Conservation (phyloP, 139 green algal genomes). For the Coelastrella sp. region DNA sequence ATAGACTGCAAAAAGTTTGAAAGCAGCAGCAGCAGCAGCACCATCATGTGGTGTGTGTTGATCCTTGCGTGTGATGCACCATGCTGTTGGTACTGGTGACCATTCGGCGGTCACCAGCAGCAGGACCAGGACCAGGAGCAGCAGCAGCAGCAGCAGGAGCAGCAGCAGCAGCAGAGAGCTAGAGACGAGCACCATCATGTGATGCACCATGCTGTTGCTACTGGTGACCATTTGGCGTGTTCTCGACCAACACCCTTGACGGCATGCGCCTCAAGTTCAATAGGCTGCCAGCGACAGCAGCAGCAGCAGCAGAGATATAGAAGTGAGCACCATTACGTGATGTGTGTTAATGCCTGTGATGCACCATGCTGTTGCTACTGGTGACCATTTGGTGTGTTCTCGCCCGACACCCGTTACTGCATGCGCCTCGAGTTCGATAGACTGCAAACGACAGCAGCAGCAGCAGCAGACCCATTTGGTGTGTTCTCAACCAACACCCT, state of each 20-base stretch:
- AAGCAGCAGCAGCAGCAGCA: background rate
- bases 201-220: too few relatives aligned
- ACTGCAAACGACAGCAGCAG: constrained; percentile 56
- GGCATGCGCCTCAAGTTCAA: too few relatives aligned
- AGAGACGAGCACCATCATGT: background rate
- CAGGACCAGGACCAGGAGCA: background rate
- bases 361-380: constrained; percentile 97
- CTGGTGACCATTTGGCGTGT: too few relatives aligned
- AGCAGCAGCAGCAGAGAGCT: background rate
- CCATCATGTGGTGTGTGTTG: background rate
- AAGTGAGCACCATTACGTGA: too few relatives aligned
- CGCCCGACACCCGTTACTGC: constrained; percentile 89
- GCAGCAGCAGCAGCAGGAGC: background rate
- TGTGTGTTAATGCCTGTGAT: too few relatives aligned
- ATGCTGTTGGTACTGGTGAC: too few relatives aligned
- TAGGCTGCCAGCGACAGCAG: too few relatives aligned
- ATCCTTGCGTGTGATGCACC: background rate
- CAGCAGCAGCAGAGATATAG: too few relatives aligned
- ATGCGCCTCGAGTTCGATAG: constrained; percentile 94
- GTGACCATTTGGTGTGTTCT: constrained; percentile 98
- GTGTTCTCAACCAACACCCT: constrained; percentile 76
- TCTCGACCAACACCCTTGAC: too few relatives aligned
- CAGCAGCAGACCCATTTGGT: background rate
- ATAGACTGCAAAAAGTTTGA: background rate
- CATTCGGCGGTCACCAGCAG: too few relatives aligned